Base-by-base conservation (phyloP, 2,329 filamentous ascomycete species). In the Calonectria hongkongensis region DNA sequence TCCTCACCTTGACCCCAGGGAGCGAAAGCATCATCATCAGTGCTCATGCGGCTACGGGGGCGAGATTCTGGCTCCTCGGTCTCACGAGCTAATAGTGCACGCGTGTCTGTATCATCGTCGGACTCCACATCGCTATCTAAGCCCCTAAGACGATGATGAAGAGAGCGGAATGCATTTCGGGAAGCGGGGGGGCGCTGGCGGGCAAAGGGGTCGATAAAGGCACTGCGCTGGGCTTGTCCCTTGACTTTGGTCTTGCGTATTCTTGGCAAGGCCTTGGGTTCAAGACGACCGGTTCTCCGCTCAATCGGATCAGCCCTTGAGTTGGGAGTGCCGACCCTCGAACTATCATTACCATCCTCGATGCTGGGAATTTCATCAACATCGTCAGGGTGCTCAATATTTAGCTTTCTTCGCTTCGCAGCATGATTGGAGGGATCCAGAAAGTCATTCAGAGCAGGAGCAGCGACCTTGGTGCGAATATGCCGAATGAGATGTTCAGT, bases 1-100 rank as follows among this genome's bases (percentile, higher is more conserved):
- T 93, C 91, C 62, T 93, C 91, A 4, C 81, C 84, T 2, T 85
- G 86, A 39, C 86, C 88, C 84, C 88, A 88, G 1, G 83, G 83
- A 2, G 80, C 84, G 66, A 87, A 86, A 4, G 82, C 84, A 70
- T 90, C 88, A 64, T 92, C 90, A 71, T 93, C 91, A 2, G 89
- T 89, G 80, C 89, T 91, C 88, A 92, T 89, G 50, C 94, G 94
- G 83, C 94, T 98, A 54, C 92, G 92, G 62, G 94, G 94, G 50
- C 94, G 91, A 75, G 94, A 98, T 73, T 97, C 96, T 41, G 92
- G 92, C 76, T 97, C 96, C 81, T 98, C 96, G 0, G 94, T 97
- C 81, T 96, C 95, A 56, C 93, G 89, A 15, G 90, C 91, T 15
- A 93, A 91, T 36, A 83, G 71, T 41, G 86, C 85, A 47, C 86